Percentiles rank a stretch among this genome's conserved stretches.
These are phyloP conservation scores for Phytopythium montanum DNA, from an alignment of 352 stramenopile species.

Conservation along the genomic window DNA sequence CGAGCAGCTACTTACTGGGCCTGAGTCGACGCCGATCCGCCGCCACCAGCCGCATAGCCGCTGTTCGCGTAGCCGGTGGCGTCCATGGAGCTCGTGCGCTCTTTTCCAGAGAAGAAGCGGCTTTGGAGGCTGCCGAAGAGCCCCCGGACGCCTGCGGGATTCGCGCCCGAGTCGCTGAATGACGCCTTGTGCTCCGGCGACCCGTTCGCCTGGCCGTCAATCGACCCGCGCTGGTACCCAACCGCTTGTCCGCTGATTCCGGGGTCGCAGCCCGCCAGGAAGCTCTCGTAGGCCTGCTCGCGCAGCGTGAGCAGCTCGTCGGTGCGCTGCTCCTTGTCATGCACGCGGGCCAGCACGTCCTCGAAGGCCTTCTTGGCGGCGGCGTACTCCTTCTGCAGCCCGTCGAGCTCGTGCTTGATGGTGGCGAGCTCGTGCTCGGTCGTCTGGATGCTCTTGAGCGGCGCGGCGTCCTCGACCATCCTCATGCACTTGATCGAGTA, in stretches of 20 bases:
- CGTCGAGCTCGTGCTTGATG: conserved; percentile 77
- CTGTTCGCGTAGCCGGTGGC: conserved; percentile 12
- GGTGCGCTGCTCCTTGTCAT: conserved; percentile 67
- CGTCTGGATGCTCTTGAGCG: conserved; percentile 65
- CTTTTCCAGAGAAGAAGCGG: conserved; percentile 66
- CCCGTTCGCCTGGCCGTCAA: conserved; percentile 22
- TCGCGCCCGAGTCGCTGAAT: conserved; percentile 29
- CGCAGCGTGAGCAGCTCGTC: conserved; percentile 69
- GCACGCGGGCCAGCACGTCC: conserved; percentile 58
- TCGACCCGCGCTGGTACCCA: conserved; percentile 18
- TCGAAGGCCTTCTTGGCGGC: conserved; percentile 81
- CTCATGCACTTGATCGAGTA: conserved; percentile 88
- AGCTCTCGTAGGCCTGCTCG: conserved; percentile 71
- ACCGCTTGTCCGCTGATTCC: conserved; percentile 13
- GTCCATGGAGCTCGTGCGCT: conserved; percentile 57
- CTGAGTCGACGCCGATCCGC: conserved; percentile 24
- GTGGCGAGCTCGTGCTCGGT: conserved; percentile 69
- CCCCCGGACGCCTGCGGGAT: conserved; percentile 40
- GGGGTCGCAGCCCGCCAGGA: conserved; percentile 59
- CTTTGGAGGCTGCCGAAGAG: conserved; percentile 72
- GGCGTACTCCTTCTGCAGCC: conserved; percentile 74
- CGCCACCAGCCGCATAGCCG: too few species aligned
- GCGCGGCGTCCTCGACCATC: conserved; percentile 51
- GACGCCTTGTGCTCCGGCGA: conserved; percentile 33
- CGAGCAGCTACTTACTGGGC: conserved; percentile 1